Percentiles rank a stretch among this genome's conserved stretches.
phyloP scores from a whole-genome alignment of 495 filamentous ascomycete species.

The Hypoxylon lienhwacheense region DNA sequence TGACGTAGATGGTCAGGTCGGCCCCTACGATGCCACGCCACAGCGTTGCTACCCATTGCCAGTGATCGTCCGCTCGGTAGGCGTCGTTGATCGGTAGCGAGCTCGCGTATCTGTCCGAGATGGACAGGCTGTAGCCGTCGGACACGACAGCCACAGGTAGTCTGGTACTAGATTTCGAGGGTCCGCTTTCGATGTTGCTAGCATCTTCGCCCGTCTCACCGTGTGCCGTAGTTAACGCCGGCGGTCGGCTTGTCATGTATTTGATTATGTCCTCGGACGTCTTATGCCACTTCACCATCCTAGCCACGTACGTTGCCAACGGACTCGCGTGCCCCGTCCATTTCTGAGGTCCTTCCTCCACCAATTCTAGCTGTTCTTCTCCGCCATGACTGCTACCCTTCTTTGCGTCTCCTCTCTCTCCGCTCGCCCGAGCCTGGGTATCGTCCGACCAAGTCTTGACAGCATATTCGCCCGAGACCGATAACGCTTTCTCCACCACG shows the following conservation, averaged over 20 bases:
- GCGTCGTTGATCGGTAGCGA: conserved; percentile 72
- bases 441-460: conserved; percentile 56
- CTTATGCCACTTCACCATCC: conserved; percentile 71
- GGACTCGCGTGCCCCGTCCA: conserved; percentile 37
- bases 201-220: conserved; percentile 1
- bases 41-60: conserved; percentile 96
- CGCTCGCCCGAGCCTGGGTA: conserved; percentile 38
- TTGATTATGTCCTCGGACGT: conserved; percentile 65
- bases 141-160: conserved; percentile 74
- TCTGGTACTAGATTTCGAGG: conserved; percentile 6
- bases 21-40: conserved; percentile 87
- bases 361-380: conserved; percentile 11
- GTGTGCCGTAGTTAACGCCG: not conserved
- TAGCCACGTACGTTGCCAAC: conserved; percentile 66
- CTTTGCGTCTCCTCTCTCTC: conserved; percentile 42
- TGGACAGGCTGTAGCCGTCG: conserved; percentile 69
- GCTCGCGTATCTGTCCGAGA: conserved; percentile 71
- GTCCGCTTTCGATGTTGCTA: not conserved
- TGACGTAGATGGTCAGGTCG: conserved; percentile 80
- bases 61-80: conserved; percentile 85
- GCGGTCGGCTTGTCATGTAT: conserved; percentile 57
- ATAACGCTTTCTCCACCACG: conserved; percentile 64
- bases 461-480: conserved; percentile 58
- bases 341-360: conserved; percentile 11
- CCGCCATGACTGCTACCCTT: conserved; percentile 18